Conservation (phyloP, 257 asterid genomes). For the Rubia yunnanensis region DNA sequence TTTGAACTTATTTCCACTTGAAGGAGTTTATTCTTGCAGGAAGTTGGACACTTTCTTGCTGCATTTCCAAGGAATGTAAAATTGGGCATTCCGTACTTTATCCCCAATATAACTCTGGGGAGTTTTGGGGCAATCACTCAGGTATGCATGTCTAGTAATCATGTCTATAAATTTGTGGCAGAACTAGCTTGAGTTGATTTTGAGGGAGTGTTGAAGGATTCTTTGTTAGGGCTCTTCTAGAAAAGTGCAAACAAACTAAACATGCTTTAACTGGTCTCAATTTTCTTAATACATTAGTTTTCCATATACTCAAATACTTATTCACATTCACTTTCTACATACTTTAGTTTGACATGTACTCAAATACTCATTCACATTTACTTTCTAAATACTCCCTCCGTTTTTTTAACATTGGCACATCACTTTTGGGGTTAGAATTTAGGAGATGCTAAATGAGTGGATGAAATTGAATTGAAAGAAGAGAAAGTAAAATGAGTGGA, state of each 20-base stretch:
- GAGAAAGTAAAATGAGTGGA: too few species aligned
- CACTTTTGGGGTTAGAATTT: too few species aligned
- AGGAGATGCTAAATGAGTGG: too few species aligned
- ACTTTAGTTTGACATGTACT: too few species aligned
- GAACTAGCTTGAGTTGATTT: conserved; percentile 5
- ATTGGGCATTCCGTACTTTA: conserved; percentile 82
- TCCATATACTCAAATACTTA: neutral
- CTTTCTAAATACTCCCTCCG: too few species aligned
- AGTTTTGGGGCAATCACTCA: conserved; percentile 98
- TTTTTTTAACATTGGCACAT: too few species aligned
- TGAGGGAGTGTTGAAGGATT: neutral
- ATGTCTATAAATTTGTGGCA: neutral
- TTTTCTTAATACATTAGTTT: neutral
- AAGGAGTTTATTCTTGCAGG: conserved; percentile 62
- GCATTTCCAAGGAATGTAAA: conserved; percentile 86
- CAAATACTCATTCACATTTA: too few species aligned
- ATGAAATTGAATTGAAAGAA: too few species aligned
- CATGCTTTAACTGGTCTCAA: neutral
- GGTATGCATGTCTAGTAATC: conserved; percentile 28
- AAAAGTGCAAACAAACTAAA: neutral
- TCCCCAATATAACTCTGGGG: conserved; percentile 92
- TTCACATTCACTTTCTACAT: neutral
- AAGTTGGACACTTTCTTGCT: conserved; percentile 84
- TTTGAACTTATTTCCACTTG: conserved; percentile 23
- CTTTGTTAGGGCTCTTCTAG: neutral